Evolutionary conservation across 352 stramenopile genomes (phyloP), one percentile per base, ranked within the genome.

Genomic region (Pythium aphanidermatum): DNA sequence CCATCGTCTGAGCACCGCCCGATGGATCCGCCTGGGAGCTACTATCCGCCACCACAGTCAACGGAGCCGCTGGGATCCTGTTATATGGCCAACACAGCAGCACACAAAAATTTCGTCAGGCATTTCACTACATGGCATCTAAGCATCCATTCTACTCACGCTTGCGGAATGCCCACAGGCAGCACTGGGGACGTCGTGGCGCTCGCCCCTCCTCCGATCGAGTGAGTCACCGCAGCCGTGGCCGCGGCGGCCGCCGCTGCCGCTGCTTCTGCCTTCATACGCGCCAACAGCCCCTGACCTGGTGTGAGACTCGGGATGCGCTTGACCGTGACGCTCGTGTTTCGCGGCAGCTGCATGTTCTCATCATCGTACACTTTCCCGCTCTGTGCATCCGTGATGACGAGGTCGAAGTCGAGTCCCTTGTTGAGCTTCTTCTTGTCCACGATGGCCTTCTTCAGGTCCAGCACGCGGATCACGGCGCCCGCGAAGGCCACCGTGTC

Each of bases 361-460:
- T 96, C 87, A 37, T 96, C 85, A 43, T 93, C 83, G 60, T 96
- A 96, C 3, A 93, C 79, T 42, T 95, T 91, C 46, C 86, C 87
- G 46, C 85, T 96, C 55, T 96, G 83, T 28, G 87, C 85, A 60
- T 96, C 90, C 16, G 86, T 94, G 60, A 96, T 92, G 0, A 94
- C 80, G 3, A 96, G 69, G 45, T 96, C 87, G 43, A 96, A 95
- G 52, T 96, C 87, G 33, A 96, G 73, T 0, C 87, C 87, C 46
- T 96, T 96, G 51, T 81, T 79, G 20, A 96, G 73, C 46, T 95
- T 94, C 65, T 96, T 96, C 60, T 95, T 89, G 37, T 96, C 87
- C 33, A 96, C 88, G 50, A 96, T 96, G 24, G 85, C 85, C 54
- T 94, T 89, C 68, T 96, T 96, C n/a, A 96, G 68, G 63, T 95